Percentiles rank a stretch among this genome's conserved stretches.
These are phyloP conservation scores for Echeveria elegans DNA, from an alignment of 164 flowering plant species.

Conservation along the genomic window DNA sequence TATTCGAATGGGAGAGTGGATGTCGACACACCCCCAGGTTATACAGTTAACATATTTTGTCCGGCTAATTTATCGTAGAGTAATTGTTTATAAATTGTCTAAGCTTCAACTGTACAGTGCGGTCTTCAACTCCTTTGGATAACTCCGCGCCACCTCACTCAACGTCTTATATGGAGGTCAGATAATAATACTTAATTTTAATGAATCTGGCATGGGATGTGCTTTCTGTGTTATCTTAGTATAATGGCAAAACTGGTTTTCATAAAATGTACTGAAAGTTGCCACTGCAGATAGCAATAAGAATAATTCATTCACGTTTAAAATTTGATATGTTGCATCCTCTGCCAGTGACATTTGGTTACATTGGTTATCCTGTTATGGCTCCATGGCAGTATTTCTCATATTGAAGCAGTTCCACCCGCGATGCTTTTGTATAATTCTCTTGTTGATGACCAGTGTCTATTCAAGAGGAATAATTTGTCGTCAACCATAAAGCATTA, in stretches of 20 bases:
- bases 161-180: conserved; percentile 82
- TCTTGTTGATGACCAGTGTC: too few relatives aligned
- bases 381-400: not conserved
- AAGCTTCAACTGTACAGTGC: conserved; percentile 32
- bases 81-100: not conserved
- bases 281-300: not conserved
- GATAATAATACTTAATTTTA: not conserved
- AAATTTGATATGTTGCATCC: not conserved
- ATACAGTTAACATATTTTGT: conserved; percentile 4
- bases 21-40: conserved; percentile 48
- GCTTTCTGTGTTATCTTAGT: not conserved
- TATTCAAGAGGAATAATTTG: not conserved
- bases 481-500: not conserved
- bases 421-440: not conserved
- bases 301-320: not conserved
- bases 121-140: conserved; percentile 54
- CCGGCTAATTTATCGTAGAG: not conserved
- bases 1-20: conserved; percentile 43
- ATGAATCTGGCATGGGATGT: not conserved
- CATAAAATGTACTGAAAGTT: not conserved
- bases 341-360: too few relatives aligned
- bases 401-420: not conserved
- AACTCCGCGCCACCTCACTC: conserved; percentile 62
- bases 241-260: not conserved
- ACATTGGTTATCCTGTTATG: too few relatives aligned